Percentiles rank a stretch among this genome's conserved stretches.
phyloP scores from a whole-genome alignment of 2,329 filamentous ascomycete genomes.

The Zymoseptoria ardabiliae region DNA sequence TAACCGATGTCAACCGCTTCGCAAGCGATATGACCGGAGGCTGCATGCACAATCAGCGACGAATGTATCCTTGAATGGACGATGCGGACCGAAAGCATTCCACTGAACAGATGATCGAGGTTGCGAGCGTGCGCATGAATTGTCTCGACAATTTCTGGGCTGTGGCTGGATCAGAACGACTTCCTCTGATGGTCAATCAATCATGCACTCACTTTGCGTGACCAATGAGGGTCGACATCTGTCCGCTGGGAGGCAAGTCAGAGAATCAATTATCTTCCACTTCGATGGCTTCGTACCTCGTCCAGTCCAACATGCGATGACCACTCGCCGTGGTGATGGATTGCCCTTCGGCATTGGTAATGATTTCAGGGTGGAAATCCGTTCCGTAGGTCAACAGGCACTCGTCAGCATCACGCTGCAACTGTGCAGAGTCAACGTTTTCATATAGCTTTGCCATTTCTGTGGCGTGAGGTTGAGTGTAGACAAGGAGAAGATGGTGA shows the following conservation, averaged over 20 bases:
- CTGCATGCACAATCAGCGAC: constrained; percentile 20
- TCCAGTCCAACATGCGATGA: constrained; percentile 49
- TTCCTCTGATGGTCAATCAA: background rate
- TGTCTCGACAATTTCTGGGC: constrained; percentile 51
- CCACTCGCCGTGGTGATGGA: constrained; percentile 13
- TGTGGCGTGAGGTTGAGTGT: background rate
- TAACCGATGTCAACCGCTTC: constrained; percentile 42
- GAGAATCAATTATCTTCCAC: background rate
- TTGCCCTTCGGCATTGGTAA: constrained; percentile 13
- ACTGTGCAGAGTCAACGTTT: constrained; percentile 10
- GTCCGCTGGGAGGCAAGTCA: constrained; percentile 31
- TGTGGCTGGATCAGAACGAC: constrained; percentile 10
- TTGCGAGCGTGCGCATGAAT: constrained; percentile 43
- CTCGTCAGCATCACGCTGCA: constrained; percentile 13
- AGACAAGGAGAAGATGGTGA: background rate
- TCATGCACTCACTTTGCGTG: constrained; percentile 33
- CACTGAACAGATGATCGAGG: constrained; percentile 53
- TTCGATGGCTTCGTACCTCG: constrained; percentile 18
- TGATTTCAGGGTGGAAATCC: constrained; percentile 17
- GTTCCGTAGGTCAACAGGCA: constrained; percentile 16
- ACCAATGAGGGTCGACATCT: constrained; percentile 54
- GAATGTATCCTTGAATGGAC: background rate
- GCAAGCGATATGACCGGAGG: constrained; percentile 51
- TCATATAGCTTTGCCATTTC: constrained; percentile 13
- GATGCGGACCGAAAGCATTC: constrained; percentile 40